These are phyloP conservation scores for Macrocybe sp. DNA, from an alignment of 1,284 basidiomycete species.

Conservation along the genomic window DNA sequence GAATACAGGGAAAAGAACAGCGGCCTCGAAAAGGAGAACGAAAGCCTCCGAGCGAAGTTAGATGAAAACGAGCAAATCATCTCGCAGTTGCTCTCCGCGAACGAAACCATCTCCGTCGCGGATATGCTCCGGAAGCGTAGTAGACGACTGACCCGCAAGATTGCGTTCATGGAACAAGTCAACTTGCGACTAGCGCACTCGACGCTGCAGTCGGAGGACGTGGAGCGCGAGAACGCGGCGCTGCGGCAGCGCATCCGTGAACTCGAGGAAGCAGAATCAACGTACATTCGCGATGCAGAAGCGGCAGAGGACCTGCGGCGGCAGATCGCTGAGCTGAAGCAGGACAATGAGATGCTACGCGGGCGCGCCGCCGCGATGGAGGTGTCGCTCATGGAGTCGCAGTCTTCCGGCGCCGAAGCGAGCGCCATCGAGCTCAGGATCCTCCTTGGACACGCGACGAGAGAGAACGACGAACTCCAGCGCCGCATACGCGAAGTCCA, in stretches of 20 bases:
- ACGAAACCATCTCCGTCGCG: too few species aligned
- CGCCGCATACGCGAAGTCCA: conserved; percentile 23
- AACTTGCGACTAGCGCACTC: too few species aligned
- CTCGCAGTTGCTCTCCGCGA: too few species aligned
- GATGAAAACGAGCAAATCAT: too few species aligned
- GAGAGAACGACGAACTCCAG: conserved; percentile 31
- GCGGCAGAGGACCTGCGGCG: conserved; percentile 9
- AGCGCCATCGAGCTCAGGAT: conserved; percentile 19
- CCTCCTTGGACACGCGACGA: conserved; percentile 19
- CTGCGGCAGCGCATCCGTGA: conserved; percentile 10
- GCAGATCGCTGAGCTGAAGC: conserved; percentile 12
- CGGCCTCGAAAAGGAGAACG: too few species aligned
- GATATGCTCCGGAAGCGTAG: too few species aligned
- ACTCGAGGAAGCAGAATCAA: conserved; percentile 11
- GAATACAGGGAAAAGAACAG: too few species aligned
- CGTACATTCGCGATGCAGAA: conserved; percentile 3
- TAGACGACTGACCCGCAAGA: too few species aligned
- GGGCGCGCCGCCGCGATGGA: conserved; percentile 24
- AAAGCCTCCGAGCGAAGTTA: too few species aligned
- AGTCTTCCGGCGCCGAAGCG: conserved; percentile 15
- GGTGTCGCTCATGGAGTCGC: conserved; percentile 23
- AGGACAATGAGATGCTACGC: conserved; percentile 15
- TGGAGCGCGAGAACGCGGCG: conserved; percentile 8
- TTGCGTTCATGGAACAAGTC: too few species aligned
- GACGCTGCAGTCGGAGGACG: conserved; percentile 3